Conservation (phyloP, 1,284 basidiomycete species). For the Ceratobasidium papillatum region DNA sequence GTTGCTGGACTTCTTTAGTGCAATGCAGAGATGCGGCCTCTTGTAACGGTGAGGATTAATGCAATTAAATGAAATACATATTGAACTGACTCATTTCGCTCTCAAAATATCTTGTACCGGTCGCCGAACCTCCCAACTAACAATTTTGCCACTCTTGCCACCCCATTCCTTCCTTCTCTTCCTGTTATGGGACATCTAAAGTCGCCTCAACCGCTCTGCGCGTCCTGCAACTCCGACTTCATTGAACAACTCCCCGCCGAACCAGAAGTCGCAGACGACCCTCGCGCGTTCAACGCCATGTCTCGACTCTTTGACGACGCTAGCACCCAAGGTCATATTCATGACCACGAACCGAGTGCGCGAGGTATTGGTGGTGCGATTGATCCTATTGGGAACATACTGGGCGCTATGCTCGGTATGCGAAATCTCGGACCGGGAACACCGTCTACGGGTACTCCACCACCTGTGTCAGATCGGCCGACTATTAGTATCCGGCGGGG, state of each 20-base stretch:
- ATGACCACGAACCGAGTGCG: not conserved
- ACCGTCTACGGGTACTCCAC: not conserved
- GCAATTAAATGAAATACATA: not conserved
- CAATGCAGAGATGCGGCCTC: constrained; percentile 29
- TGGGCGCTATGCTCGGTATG: constrained; percentile 24
- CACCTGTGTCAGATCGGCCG: not conserved
- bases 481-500: not conserved
- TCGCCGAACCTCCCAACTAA: not conserved
- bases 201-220: constrained; percentile 10
- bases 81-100: not conserved
- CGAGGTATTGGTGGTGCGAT: constrained; percentile 6
- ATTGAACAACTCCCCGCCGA: constrained; percentile 1
- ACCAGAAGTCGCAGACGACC: not conserved
- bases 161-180: not conserved
- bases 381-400: constrained; percentile 14
- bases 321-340: not conserved
- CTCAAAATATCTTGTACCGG: not conserved
- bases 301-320: not conserved
- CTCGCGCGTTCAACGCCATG: constrained; percentile 6
- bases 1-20: not conserved
- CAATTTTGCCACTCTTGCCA: not conserved
- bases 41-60: not conserved
- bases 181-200: not conserved
- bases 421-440: not conserved
- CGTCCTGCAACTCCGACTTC: constrained; percentile 10